phyloP scores from a whole-genome alignment of 345 rosid genomes.

The Citrus cavaleriei region DNA sequence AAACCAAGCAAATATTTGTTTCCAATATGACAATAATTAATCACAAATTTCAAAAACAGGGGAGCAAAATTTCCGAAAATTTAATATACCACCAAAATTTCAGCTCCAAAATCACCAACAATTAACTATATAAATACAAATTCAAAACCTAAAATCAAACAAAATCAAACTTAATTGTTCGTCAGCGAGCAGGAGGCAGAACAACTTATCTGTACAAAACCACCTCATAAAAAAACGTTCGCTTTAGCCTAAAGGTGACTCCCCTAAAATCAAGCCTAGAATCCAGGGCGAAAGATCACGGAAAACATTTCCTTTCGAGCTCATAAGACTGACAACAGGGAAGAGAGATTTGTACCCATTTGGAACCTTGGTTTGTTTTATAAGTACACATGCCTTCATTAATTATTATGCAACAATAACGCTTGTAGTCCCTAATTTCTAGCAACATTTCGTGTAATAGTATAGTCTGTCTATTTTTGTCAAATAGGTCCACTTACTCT shows the following conservation, averaged over 20 bases:
- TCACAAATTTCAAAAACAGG: constrained; percentile 9
- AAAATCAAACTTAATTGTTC: neutral
- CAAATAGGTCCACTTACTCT: neutral
- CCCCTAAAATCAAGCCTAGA: constrained; percentile 15
- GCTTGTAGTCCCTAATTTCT: neutral
- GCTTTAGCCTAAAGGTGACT: neutral
- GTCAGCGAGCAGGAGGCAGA: neutral
- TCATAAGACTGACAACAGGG: neutral
- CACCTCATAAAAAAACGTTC: neutral
- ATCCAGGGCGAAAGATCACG: constrained; percentile 12
- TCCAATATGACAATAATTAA: neutral
- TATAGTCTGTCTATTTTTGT: neutral
- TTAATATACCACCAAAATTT: neutral
- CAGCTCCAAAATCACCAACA: constrained; percentile 10
- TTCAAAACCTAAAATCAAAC: neutral
- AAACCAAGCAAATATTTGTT: constrained; percentile 13
- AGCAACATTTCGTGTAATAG: too few relatives aligned
- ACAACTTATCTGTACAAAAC: constrained; percentile 17
- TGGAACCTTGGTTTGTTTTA: neutral
- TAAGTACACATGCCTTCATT: neutral
- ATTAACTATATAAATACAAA: neutral
- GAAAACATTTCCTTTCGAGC: neutral
- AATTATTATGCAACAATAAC: neutral
- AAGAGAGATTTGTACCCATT: neutral
- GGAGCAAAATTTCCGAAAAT: neutral